Percentiles rank a stretch among this genome's conserved stretches.
Conservation (phyloP, 2,329 filamentous ascomycete species). For the Seiridium cupressi region DNA sequence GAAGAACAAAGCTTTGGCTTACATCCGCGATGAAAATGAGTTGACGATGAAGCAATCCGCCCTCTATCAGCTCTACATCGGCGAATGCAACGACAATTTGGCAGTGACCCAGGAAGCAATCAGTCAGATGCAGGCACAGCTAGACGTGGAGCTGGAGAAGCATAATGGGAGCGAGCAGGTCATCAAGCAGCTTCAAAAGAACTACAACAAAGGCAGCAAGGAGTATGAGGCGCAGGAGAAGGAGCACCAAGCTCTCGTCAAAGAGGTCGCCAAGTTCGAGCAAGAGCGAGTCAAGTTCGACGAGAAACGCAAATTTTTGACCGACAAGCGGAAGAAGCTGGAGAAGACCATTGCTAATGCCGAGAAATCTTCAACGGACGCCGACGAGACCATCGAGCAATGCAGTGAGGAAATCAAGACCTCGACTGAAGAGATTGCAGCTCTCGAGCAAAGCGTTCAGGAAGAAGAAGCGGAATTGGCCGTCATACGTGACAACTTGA, state of each 20-base stretch:
- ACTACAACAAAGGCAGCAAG: conserved; percentile 78
- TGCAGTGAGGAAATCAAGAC: conserved; percentile 76
- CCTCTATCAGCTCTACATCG: conserved; percentile 87
- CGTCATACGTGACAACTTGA: conserved; percentile 80
- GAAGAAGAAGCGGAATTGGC: conserved; percentile 79
- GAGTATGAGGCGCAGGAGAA: conserved; percentile 83
- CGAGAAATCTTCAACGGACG: conserved; percentile 71
- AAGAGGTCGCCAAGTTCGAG: conserved; percentile 89
- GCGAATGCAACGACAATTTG: conserved; percentile 86
- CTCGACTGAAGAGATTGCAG: conserved; percentile 69
- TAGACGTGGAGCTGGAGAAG: conserved; percentile 86
- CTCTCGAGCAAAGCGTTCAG: conserved; percentile 74
- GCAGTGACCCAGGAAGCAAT: conserved; percentile 87
- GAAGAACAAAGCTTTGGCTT: conserved; percentile 90
- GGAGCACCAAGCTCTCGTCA: conserved; percentile 72
- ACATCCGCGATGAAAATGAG: conserved; percentile 90
- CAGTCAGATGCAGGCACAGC: conserved; percentile 81
- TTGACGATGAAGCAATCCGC: conserved; percentile 84
- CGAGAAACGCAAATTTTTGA: conserved; percentile 93
- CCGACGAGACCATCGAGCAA: conserved; percentile 74
- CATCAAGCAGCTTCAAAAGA: conserved; percentile 85
- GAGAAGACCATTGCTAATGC: conserved; percentile 82
- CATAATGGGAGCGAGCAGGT: conserved; percentile 86
- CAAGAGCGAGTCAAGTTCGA: conserved; percentile 97
- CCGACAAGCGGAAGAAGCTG: conserved; percentile 89